phyloP scores from a whole-genome alignment of 2,329 filamentous ascomycete genomes.

The Aspergillus brunneoviolaceus region DNA sequence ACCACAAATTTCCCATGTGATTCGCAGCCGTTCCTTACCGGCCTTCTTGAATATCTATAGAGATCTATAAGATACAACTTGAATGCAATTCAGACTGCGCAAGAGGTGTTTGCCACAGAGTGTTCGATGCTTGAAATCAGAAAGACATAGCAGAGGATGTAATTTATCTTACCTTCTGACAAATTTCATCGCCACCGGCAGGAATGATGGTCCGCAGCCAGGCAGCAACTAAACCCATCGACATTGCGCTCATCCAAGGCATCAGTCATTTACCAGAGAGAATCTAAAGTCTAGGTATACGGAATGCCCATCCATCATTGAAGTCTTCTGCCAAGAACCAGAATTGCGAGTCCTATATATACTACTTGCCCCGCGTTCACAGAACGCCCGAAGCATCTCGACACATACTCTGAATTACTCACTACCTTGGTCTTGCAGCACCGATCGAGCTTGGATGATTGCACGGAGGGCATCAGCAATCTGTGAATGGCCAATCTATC shows the following conservation, averaged over 20 bases:
- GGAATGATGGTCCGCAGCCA: slow-evolving; percentile 9
- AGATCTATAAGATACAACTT: too few relatives aligned
- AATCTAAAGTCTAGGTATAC: too few relatives aligned
- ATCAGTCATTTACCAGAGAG: not conserved
- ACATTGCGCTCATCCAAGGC: slow-evolving; percentile 28
- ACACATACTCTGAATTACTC: not conserved
- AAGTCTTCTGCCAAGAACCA: too few relatives aligned
- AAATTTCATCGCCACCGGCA: slow-evolving; percentile 16
- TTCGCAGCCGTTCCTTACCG: slow-evolving; percentile 1
- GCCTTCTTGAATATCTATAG: too few relatives aligned
- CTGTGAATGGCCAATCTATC: not conserved
- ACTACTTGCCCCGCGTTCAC: too few relatives aligned
- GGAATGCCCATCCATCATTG: too few relatives aligned
- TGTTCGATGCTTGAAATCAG: too few relatives aligned
- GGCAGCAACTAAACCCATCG: slow-evolving; percentile 17
- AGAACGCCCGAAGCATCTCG: not conserved
- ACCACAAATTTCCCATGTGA: slow-evolving; percentile 15
- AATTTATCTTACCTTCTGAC: not conserved
- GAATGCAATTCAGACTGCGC: too few relatives aligned
- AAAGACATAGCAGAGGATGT: not conserved
- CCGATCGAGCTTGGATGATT: not conserved
- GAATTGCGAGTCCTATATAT: too few relatives aligned
- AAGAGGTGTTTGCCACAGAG: too few relatives aligned
- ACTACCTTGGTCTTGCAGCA: not conserved
- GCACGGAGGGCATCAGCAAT: too few relatives aligned